A percentile compares a stretch with the other conserved stretches of the same genome.
phyloP scores from a whole-genome alignment of 2,329 filamentous ascomycete species.

The Mycocentrospora acerina region DNA sequence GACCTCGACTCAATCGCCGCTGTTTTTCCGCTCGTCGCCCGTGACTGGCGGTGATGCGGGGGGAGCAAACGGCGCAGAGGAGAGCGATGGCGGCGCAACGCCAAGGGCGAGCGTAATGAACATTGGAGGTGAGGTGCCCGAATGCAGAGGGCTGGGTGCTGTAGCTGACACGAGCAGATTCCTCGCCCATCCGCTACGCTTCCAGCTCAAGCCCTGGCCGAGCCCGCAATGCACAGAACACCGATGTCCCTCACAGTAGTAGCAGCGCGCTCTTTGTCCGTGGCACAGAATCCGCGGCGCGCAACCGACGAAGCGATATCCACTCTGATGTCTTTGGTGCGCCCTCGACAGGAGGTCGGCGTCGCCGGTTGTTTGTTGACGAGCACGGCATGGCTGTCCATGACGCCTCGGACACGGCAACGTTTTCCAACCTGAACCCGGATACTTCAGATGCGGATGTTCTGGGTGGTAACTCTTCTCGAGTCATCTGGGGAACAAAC shows the following conservation, averaged over 20 bases:
- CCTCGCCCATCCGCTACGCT: conserved; percentile 88
- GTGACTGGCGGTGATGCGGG: conserved; percentile 46
- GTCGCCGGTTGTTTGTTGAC: conserved; percentile 64
- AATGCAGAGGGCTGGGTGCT: not conserved
- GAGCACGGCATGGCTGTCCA: conserved; percentile 62
- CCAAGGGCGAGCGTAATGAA: conserved; percentile 65
- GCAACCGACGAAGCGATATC: conserved; percentile 79
- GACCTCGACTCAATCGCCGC: conserved; percentile 64
- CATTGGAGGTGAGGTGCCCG: conserved; percentile 59
- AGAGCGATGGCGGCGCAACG: conserved; percentile 66
- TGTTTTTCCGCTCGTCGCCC: conserved; percentile 72
- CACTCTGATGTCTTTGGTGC: conserved; percentile 67
- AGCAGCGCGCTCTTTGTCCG: conserved; percentile 86
- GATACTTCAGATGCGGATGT: conserved; percentile 89
- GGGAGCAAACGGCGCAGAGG: conserved; percentile 43
- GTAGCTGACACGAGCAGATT: conserved; percentile 60
- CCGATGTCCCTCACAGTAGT: conserved; percentile 71
- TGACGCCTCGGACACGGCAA: conserved; percentile 58
- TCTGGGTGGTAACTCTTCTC: conserved; percentile 77
- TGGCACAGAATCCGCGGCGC: conserved; percentile 56
- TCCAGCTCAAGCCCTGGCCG: conserved; percentile 85
- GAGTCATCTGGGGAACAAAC: conserved; percentile 95
- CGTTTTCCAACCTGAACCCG: conserved; percentile 70
- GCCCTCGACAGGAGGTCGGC: conserved; percentile 47
- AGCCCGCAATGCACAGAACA: conserved; percentile 58